These are phyloP conservation scores for Phaffomyces thermotolerans DNA, from an alignment of 805 yeast genomes.

Conservation along the genomic window DNA sequence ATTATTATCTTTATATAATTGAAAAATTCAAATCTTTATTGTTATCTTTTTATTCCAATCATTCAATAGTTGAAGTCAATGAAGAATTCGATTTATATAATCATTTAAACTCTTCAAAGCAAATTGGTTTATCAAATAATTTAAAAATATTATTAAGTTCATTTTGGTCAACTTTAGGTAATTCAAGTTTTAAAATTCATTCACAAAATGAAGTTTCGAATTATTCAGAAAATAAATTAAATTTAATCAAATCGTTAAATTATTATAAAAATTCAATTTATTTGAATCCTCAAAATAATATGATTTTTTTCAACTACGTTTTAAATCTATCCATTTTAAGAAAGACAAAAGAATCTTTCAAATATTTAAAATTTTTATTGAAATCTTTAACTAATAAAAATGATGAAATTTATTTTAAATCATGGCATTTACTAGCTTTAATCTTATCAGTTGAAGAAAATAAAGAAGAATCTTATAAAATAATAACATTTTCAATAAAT, in stretches of 20 bases:
- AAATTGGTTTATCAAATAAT: background rate
- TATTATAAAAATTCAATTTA: conserved; percentile 14
- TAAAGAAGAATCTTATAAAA: conserved; percentile 46
- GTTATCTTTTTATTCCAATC: conserved; percentile 7
- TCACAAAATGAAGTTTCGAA: conserved; percentile 6
- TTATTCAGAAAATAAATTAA: conserved; percentile 1
- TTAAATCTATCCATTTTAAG: conserved; percentile 39
- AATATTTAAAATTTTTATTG: conserved; percentile 39
- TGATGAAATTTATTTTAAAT: conserved; percentile 43
- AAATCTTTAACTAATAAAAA: conserved; percentile 23
- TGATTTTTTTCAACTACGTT: conserved; percentile 36
- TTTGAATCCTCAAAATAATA: conserved; percentile 4
- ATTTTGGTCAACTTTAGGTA: conserved; percentile 15
- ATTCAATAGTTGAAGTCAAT: conserved; percentile 6
- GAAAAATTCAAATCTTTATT: conserved; percentile 9
- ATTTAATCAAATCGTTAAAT: background rate
- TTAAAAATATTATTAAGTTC: background rate
- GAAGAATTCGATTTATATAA: background rate
- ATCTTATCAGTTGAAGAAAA: conserved; percentile 57
- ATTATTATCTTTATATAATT: conserved; percentile 7
- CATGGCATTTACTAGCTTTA: conserved; percentile 63
- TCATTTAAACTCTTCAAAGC: background rate
- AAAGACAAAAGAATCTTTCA: conserved; percentile 35
- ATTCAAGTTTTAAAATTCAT: conserved; percentile 8
- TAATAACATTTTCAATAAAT: conserved; percentile 45